Percentiles rank a stretch among this genome's conserved stretches.
phyloP scores from a whole-genome alignment of 2,329 filamentous ascomycete species.

The Hypoxylon sp. region DNA sequence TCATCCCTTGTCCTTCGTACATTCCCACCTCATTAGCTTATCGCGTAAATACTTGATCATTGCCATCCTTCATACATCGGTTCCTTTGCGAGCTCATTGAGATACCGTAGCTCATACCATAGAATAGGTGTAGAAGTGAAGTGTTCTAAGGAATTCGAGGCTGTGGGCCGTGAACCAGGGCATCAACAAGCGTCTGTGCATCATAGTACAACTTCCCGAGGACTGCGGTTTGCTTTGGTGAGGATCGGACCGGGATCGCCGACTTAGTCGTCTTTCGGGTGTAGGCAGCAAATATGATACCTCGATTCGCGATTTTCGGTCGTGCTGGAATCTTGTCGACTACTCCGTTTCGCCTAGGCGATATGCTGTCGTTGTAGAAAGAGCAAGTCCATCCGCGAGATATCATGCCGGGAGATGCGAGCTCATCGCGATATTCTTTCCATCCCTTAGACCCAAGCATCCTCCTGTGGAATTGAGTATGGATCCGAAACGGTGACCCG shows the following conservation, averaged over 20 bases:
- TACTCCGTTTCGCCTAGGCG: conserved; percentile 36
- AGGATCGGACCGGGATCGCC: conserved; percentile 47
- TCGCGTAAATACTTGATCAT: neutral
- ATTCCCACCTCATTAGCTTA: too few species aligned
- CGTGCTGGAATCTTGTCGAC: conserved; percentile 26
- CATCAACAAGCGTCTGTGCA: conserved; percentile 60
- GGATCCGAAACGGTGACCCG: conserved; percentile 61
- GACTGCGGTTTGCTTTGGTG: conserved; percentile 46
- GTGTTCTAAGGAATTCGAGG: neutral
- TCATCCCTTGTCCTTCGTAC: conserved; percentile 7
- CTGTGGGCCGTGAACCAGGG: conserved; percentile 30
- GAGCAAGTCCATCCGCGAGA: conserved; percentile 62
- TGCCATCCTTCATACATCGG: neutral
- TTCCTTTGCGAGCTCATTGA: neutral
- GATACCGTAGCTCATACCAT: neutral
- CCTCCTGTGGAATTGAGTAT: conserved; percentile 57
- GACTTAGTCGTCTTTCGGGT: conserved; percentile 55
- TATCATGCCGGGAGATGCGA: conserved; percentile 55
- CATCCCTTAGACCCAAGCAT: conserved; percentile 60
- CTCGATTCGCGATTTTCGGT: conserved; percentile 52
- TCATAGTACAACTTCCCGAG: conserved; percentile 58
- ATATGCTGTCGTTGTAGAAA: conserved; percentile 56
- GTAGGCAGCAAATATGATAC: conserved; percentile 66
- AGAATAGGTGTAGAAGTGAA: neutral
- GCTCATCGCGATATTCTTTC: conserved; percentile 60